Evolutionary conservation across 2,329 filamentous ascomycete genomes (phyloP).

Genomic region (Bipolaris victoriae): DNA sequence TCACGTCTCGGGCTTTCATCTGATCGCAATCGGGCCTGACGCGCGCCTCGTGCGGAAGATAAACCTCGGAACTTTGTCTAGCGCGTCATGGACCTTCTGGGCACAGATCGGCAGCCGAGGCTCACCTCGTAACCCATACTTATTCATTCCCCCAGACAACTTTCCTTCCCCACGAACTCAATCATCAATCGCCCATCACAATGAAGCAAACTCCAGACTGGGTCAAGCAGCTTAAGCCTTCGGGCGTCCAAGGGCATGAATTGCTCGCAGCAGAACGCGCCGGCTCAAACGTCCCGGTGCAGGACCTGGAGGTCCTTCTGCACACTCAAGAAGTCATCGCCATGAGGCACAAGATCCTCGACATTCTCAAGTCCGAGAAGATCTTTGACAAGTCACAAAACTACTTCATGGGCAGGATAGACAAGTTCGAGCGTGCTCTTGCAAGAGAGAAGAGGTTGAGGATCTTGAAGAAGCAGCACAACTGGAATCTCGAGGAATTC

Average conservation of each 20-base stretch:
- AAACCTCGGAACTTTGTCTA: slow-evolving; percentile 35
- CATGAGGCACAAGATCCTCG: slow-evolving; percentile 65
- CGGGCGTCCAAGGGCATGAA: slow-evolving; percentile 71
- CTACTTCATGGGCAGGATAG: slow-evolving; percentile 73
- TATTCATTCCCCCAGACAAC: slow-evolving; percentile 12
- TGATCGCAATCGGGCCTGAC: neutral
- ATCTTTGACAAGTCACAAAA: slow-evolving; percentile 81
- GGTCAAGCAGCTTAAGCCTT: slow-evolving; percentile 70
- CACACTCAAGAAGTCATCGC: slow-evolving; percentile 70
- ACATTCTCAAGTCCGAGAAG: slow-evolving; percentile 69
- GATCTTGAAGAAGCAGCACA: slow-evolving; percentile 68
- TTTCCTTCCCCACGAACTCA: slow-evolving; percentile 15
- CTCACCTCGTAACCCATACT: slow-evolving; percentile 17
- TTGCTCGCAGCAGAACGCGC: slow-evolving; percentile 72
- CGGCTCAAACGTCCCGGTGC: slow-evolving; percentile 69
- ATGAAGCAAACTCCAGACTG: slow-evolving; percentile 62
- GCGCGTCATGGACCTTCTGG: slow-evolving; percentile 20
- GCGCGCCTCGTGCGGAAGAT: slow-evolving; percentile 2
- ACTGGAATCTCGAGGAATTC: slow-evolving; percentile 71
- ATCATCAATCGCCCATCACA: slow-evolving; percentile 11
- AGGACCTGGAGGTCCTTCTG: slow-evolving; percentile 70
- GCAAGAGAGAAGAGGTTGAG: slow-evolving; percentile 73
- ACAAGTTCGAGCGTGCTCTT: slow-evolving; percentile 72
- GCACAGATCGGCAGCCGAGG: slow-evolving; percentile 33
- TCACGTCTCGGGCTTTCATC: slow-evolving; percentile 1